Conservation (phyloP, 2,329 filamentous ascomycete genomes). For the Trichoderma sp. region DNA sequence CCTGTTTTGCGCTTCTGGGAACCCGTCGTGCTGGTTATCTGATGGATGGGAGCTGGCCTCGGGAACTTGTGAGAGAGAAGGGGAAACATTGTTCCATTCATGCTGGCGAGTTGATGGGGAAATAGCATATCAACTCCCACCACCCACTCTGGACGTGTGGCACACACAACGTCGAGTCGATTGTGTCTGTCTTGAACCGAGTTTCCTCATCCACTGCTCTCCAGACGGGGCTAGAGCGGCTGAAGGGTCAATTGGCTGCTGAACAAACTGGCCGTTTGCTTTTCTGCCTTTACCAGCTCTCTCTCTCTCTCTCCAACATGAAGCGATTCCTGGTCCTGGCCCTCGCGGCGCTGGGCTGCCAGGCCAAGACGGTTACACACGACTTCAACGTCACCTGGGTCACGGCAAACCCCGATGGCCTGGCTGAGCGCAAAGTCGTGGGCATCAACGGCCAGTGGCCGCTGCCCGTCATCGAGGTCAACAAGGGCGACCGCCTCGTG, state of each 20-base stretch:
- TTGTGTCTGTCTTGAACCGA: not conserved
- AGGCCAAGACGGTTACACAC: conserved; percentile 52
- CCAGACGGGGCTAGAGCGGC: not conserved
- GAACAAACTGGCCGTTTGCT: not conserved
- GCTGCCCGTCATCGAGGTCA: conserved; percentile 60
- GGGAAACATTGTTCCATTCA: not conserved
- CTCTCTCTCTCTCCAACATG: conserved; percentile 7
- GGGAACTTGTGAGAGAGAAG: not conserved
- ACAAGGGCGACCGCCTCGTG: conserved; percentile 56
- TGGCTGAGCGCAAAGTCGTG: conserved; percentile 59
- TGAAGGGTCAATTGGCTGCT: not conserved
- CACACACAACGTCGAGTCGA: not conserved
- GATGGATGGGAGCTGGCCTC: conserved; percentile 9
- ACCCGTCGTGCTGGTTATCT: conserved; percentile 9
- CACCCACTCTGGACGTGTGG: not conserved
- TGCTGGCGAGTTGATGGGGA: not conserved
- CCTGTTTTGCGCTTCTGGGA: not conserved
- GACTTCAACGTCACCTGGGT: conserved; percentile 67
- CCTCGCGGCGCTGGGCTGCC: conserved; percentile 23
- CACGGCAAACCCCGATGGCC: conserved; percentile 62
- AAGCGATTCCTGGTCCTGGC: conserved; percentile 12
- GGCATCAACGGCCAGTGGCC: conserved; percentile 70
- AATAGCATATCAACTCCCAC: conserved; percentile 7
- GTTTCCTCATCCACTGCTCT: not conserved
- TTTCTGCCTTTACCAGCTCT: not conserved